Base-by-base conservation (phyloP, 1,284 basidiomycete species). In the Leucoagaricus sp. region DNA sequence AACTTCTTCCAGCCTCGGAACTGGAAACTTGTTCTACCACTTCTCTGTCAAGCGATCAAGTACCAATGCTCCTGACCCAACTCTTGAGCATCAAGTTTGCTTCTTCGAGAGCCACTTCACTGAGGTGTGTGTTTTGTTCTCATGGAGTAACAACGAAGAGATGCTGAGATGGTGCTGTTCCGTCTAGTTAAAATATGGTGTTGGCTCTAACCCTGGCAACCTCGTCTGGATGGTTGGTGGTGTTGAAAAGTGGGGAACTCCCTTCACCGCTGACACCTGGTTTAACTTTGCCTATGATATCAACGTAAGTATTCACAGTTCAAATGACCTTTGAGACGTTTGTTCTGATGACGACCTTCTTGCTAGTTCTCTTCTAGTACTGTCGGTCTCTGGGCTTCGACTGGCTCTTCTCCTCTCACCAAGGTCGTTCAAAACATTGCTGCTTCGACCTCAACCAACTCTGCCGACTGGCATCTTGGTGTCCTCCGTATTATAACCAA, bases 41-140 rank as follows among this genome's bases (percentile, higher is more conserved):
- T 87, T 86, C 72, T 84, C 83, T 0, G 67, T 86, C 44, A 79
- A 72, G 69, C 77, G 72, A 19, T 71, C 75, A 7, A 61, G 65
- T 28, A 81, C 78, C 12, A 85, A 83, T 63, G 71, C 76, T 3
- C 83, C 84, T 3, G 77, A 82, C 61, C 71, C 77, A 15, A 75
- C 78, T 6, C 67, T 79, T 21, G 82, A 86, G 64, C 83, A 86
- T 61, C 84, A 86, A 67, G 79, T 79, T 46, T 67, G 67, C 58
- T 86, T 87, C 77, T 87, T 86, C 63, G 84, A 86, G 68, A 83
- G 80, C 46, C 84, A 85, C 67, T 86, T 85, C 69, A 86, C 83
- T 4, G 84, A 84, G 73, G 79, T 78, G 55, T 49, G 65, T 53
- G 15, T 13, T 15, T 3, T 17, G 28, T 21, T 15, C 17, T 13